Evolutionary conservation across 2,329 filamentous ascomycete species (phyloP).

Genomic region (Diplodia sapinea): DNA sequence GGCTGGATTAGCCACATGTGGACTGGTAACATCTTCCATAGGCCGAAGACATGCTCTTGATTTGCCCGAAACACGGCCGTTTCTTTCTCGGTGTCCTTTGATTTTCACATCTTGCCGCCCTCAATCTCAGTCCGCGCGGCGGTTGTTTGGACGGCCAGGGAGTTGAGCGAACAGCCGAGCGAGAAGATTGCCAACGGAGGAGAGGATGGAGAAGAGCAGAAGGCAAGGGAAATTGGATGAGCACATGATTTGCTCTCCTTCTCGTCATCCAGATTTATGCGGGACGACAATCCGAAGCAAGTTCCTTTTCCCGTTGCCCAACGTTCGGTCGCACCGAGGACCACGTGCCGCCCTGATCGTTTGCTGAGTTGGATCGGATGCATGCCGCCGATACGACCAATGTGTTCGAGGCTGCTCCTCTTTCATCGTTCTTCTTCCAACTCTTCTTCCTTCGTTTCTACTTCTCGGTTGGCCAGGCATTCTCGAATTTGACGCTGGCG

Average conservation of each 20-base stretch:
- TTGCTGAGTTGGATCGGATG: neutral
- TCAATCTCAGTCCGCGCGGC: neutral
- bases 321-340: constrained; percentile 4
- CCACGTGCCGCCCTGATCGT: constrained; percentile 5
- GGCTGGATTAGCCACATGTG: constrained; percentile 9
- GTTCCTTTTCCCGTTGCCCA: neutral
- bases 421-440: neutral
- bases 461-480: neutral
- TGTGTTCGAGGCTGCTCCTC: neutral
- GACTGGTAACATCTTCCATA: constrained; percentile 13
- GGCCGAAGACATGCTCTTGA: neutral
- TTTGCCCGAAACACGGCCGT: constrained; percentile 20
- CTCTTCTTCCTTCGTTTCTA: neutral
- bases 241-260: constrained; percentile 3
- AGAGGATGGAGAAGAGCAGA: neutral
- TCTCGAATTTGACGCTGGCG: neutral
- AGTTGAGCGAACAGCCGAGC: neutral
- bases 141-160: neutral
- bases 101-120: neutral
- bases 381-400: constrained; percentile 3
- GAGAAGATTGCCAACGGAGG: neutral
- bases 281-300: neutral
- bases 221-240: constrained; percentile 10
- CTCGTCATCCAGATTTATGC: constrained; percentile 16
- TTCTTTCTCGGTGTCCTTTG: neutral